Evolutionary conservation across 495 filamentous ascomycete species (phyloP).

Genomic region (Barbatosphaeria neglecta): DNA sequence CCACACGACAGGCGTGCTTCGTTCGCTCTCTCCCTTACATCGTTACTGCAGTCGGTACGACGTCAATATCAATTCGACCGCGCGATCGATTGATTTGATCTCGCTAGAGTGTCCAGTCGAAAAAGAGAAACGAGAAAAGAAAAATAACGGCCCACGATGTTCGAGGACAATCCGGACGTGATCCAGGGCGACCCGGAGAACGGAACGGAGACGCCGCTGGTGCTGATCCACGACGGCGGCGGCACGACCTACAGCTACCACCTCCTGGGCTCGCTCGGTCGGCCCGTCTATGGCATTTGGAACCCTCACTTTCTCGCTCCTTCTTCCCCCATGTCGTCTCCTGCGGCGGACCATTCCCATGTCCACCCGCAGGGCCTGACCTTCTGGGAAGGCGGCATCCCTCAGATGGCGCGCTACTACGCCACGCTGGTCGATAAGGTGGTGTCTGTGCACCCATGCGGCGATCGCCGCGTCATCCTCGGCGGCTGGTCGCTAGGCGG

Average conservation of each 20-base stretch:
- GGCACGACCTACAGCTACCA: slow-evolving; percentile 30
- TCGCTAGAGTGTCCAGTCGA: too few species aligned
- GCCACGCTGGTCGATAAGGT: slow-evolving; percentile 15
- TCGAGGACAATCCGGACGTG: slow-evolving; percentile 12
- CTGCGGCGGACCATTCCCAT: too few species aligned
- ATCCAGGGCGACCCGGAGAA: slow-evolving; percentile 10
- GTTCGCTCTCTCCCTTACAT: too few species aligned
- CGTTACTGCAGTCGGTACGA: too few species aligned
- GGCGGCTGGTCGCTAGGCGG: slow-evolving; percentile 37
- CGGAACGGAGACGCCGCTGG: slow-evolving; percentile 12
- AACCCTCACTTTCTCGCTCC: slow-evolving; percentile 24
- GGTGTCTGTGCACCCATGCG: slow-evolving; percentile 12
- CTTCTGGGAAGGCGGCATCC: slow-evolving; percentile 22
- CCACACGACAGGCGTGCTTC: too few species aligned
- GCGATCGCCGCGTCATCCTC: slow-evolving; percentile 21
- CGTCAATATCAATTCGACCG: too few species aligned
- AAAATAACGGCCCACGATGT: too few species aligned
- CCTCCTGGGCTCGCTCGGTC: slow-evolving; percentile 18
- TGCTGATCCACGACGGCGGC: slow-evolving; percentile 33
- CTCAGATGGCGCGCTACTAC: slow-evolving; percentile 24
- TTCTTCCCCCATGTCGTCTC: too few species aligned
- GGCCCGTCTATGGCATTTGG: slow-evolving; percentile 23
- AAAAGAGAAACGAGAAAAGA: too few species aligned
- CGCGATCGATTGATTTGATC: too few species aligned
- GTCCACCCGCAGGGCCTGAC: too few species aligned